These are phyloP conservation scores for Tetradesmus obliquus DNA, from an alignment of 139 green algal species.

Conservation along the genomic window DNA sequence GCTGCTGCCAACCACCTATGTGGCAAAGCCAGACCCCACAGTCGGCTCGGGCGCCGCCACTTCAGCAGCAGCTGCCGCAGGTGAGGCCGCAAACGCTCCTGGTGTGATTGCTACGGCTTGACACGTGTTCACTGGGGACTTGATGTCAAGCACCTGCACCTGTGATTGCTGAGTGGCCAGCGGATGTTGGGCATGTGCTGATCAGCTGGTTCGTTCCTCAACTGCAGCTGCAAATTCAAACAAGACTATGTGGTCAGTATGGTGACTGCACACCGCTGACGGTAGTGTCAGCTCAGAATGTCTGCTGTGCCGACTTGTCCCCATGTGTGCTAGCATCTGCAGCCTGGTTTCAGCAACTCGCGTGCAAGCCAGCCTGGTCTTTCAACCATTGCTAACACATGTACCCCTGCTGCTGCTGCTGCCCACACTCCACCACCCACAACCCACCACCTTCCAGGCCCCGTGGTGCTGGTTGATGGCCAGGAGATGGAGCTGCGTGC, in stretches of 20 bases:
- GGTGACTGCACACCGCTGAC: too few species aligned
- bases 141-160: too few species aligned
- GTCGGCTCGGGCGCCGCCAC: background rate
- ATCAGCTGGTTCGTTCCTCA: background rate
- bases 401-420: background rate
- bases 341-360: background rate
- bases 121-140: background rate
- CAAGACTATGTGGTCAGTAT: too few species aligned
- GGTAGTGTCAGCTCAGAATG: too few species aligned
- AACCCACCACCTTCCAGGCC: background rate
- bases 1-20: slow-evolving; percentile 25
- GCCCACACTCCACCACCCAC: background rate
- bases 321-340: too few species aligned
- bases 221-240: background rate
- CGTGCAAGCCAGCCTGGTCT: background rate
- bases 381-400: background rate
- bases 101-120: background rate
- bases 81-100: background rate
- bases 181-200: background rate
- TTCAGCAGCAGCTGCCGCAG: background rate
- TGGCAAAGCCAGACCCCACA: background rate
- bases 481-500: slow-evolving; percentile 1
- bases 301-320: too few species aligned
- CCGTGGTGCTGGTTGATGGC: slow-evolving; percentile 32
- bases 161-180: too few species aligned